Evolutionary conservation across 2,329 filamentous ascomycete species (phyloP).

Genomic region (Epichloe festucae): DNA sequence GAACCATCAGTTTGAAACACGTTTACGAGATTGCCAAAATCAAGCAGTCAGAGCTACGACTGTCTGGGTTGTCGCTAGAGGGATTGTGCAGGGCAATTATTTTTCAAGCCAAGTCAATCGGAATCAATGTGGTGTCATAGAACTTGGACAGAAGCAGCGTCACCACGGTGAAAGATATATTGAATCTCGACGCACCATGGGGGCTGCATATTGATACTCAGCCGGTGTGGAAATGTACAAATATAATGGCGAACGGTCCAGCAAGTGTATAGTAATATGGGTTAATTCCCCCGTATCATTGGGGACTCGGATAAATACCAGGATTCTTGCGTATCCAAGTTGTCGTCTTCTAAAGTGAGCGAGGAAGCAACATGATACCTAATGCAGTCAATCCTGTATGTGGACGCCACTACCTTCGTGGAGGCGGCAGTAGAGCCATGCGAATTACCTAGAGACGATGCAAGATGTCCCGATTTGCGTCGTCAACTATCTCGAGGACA

Average conservation of each 20-base stretch:
- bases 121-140: constrained; percentile 57
- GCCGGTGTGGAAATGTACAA: background rate
- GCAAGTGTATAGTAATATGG: background rate
- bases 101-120: constrained; percentile 62
- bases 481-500: no score
- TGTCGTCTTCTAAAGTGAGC: no score
- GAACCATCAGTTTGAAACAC: constrained; percentile 83
- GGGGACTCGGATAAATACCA: no score
- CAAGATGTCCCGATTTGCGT: no score
- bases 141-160: background rate
- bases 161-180: background rate
- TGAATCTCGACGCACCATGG: background rate
- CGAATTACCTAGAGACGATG: no score
- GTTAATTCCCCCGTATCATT: no score
- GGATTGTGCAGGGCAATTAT: constrained; percentile 64
- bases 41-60: constrained; percentile 65
- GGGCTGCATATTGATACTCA: background rate
- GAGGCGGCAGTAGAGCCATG: no score
- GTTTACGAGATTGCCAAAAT: constrained; percentile 96
- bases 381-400: no score
- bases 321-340: no score
- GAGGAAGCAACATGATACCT: no score
- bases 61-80: constrained; percentile 59
- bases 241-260: background rate
- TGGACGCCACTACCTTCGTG: no score